Evolutionary conservation across 2,329 filamentous ascomycete genomes (phyloP), one percentile per base, ranked within the genome.

Genomic region (Epichloe gansuensis): DNA sequence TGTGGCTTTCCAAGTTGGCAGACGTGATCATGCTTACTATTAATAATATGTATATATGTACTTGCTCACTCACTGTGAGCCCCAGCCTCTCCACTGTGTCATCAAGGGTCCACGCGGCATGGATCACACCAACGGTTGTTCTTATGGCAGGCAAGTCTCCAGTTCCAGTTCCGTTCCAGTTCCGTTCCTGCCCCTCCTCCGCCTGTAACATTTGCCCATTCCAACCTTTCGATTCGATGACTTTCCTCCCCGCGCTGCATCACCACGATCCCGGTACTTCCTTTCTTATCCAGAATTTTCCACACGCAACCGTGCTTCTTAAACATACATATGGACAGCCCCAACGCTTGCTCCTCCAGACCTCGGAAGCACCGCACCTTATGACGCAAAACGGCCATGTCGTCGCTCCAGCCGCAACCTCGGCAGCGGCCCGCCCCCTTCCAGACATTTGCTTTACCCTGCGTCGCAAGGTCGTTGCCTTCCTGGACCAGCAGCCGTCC

Each of bases 401-500:
- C 28, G 42, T 44, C 21, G 34, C 46, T 37, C 52, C 52, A n/a
- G 45, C 45, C 25, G 46, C 52, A 44, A 34, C 44, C 46, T 46
- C 44, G 44, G 48, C 52, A 21, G 31, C 3, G 4, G 41, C 31
- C n/a, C 44, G 50, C 6, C 42, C 47, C 23, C 53, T 55, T 23
- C 50, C 66, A 51, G 66, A 70, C 23, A 64, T 76, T 62, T 81
- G 72, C 69, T 67, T 66, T 65, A 69, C 74, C 58, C 72, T 87
- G 56, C 75, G 81, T 59, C 68, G 68, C 56, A 78, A 79, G 65
- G 72, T 94, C 55, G 71, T 78, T 48, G 72, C 75, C 25, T 90
- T 95, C 63, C 73, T 94, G 52, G 72, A 54, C n/a, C 41, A 72
- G 46, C 75, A 82, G 57, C 68, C 79, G 35, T 72, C 80, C 54